Conservation (phyloP, 352 stramenopile genomes). For the Globisporangium orthogonon region DNA sequence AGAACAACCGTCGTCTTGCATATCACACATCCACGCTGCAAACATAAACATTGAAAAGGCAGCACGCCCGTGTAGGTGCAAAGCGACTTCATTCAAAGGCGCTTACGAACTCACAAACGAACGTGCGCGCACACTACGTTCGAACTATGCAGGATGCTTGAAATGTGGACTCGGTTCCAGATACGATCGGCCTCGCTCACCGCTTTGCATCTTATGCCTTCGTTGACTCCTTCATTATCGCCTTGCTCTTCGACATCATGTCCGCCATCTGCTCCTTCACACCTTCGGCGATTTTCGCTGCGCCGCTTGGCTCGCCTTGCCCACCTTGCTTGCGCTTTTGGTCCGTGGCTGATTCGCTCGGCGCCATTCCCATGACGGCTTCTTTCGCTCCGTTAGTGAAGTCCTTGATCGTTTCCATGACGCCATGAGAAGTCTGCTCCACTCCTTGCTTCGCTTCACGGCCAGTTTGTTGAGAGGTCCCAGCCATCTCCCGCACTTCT, state of each 20-base stretch:
- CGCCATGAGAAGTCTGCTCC: not conserved
- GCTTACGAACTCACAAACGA: not conserved
- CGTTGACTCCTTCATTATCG: conserved; percentile 18
- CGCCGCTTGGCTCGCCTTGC: not conserved
- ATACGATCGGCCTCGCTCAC: not conserved
- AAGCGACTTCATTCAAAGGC: not conserved
- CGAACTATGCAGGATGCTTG: not conserved
- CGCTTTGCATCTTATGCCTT: conserved; percentile 1
- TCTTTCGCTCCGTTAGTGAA: conserved; percentile 2
- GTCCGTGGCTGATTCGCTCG: conserved; percentile 3
- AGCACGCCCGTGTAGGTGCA: not conserved
- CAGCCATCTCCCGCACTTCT: not conserved
- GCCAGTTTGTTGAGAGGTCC: not conserved
- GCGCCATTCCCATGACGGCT: not conserved
- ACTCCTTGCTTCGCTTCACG: not conserved
- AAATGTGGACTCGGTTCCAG: not conserved
- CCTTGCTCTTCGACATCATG: conserved; percentile 15
- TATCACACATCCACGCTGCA: too few relatives aligned
- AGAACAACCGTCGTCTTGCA: too few relatives aligned
- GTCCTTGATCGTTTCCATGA: not conserved
- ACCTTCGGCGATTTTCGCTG: conserved; percentile 13
- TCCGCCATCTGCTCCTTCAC: conserved; percentile 10
- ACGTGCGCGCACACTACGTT: not conserved
- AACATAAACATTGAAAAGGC: too few relatives aligned
- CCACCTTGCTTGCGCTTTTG: conserved; percentile 1